Evolutionary conservation across 352 stramenopile species (phyloP).

Genomic region (Elongisporangium anandrum): DNA sequence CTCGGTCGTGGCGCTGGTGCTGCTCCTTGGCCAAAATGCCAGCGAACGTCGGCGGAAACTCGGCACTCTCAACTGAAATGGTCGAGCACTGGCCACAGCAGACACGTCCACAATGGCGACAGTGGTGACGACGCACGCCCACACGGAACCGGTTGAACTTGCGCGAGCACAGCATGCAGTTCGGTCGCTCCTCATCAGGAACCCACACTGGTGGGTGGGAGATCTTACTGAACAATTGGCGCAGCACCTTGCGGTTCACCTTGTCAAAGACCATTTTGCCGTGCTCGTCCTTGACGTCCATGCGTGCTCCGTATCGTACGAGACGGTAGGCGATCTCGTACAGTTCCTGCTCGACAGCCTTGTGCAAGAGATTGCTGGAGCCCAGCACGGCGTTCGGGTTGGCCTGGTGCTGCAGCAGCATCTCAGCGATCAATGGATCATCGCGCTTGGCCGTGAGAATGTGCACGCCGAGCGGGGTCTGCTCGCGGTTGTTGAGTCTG

Average conservation of each 20-base stretch:
- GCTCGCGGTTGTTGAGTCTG: slow-evolving; percentile 61
- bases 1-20: slow-evolving; percentile 26
- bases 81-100: slow-evolving; percentile 77
- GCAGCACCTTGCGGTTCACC: slow-evolving; percentile 65
- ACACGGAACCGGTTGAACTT: slow-evolving; percentile 62
- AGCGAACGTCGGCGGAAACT: slow-evolving; percentile 64
- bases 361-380: slow-evolving; percentile 68
- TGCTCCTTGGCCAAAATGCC: slow-evolving; percentile 29
- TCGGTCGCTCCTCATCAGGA: slow-evolving; percentile 57
- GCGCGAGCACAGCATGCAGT: slow-evolving; percentile 79
- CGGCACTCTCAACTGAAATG: slow-evolving; percentile 62
- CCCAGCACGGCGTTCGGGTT: slow-evolving; percentile 65
- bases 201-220: slow-evolving; percentile 80
- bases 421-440: slow-evolving; percentile 73
- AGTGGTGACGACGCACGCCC: slow-evolving; percentile 78
- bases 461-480: slow-evolving; percentile 71
- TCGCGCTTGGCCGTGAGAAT: slow-evolving; percentile 75
- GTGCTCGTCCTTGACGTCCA: slow-evolving; percentile 73
- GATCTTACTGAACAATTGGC: slow-evolving; percentile 73
- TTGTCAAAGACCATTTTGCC: slow-evolving; percentile 84
- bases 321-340: slow-evolving; percentile 75
- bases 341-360: slow-evolving; percentile 61
- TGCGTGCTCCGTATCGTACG: slow-evolving; percentile 69
- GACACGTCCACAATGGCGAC: slow-evolving; percentile 78
- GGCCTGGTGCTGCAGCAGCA: slow-evolving; percentile 72